A percentile compares a stretch with the other conserved stretches of the same genome.
Conservation (phyloP, 2,329 filamentous ascomycete species). For the Beauveria scarabaeidicola region DNA sequence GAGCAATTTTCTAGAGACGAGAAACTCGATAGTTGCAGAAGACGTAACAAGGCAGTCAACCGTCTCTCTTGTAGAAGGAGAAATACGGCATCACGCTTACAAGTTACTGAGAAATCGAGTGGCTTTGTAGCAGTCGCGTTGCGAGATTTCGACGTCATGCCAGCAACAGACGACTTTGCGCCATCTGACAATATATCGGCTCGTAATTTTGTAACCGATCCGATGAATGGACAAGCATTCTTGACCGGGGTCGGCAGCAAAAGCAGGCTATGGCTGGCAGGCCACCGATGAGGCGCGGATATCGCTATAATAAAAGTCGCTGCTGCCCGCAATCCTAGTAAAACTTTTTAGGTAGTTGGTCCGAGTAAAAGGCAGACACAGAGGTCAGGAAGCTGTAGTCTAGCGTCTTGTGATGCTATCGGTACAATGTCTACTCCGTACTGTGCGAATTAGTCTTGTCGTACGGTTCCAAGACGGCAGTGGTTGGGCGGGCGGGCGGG, state of each 20-base stretch:
- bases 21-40: background rate
- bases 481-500: background rate
- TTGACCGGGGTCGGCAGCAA: constrained; percentile 21
- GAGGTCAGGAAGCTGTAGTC: background rate
- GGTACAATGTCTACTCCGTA: no score
- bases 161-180: background rate
- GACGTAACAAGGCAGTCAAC: background rate
- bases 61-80: background rate
- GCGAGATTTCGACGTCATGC: background rate
- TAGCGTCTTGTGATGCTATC: background rate
- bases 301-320: background rate
- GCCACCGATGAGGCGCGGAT: background rate
- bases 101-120: no score
- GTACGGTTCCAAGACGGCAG: background rate
- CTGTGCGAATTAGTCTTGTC: no score
- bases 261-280: background rate
- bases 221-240: constrained; percentile 26
- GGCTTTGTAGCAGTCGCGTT: background rate
- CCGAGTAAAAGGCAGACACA: background rate
- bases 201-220: background rate
- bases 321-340: background rate
- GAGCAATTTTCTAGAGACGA: background rate
- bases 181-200: background rate
- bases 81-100: background rate
- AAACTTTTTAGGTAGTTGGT: no score